A percentile compares a stretch with the other conserved stretches of the same genome.
Evolutionary conservation across 1,139 yeast species (phyloP).

Genomic region (Saccharomyces hybrid): DNA sequence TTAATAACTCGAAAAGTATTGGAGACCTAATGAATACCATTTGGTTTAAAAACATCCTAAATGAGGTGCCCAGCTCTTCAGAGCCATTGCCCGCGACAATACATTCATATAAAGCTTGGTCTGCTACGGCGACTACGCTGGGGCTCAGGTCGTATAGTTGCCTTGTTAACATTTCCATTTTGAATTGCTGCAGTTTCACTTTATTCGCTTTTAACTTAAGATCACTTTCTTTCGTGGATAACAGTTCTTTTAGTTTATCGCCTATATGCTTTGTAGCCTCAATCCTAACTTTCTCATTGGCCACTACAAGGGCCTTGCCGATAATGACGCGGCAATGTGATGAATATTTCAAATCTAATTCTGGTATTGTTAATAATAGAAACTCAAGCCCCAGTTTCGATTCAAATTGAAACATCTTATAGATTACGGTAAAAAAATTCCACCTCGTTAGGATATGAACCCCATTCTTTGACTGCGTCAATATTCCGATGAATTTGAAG

Average conservation of each 20-base stretch:
- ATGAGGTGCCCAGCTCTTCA: slow-evolving; percentile 17
- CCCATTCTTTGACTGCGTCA: slow-evolving; percentile 57
- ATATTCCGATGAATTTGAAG: slow-evolving; percentile 65
- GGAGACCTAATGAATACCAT: slow-evolving; percentile 33
- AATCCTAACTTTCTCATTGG: slow-evolving; percentile 45
- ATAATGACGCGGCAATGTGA: slow-evolving; percentile 65
- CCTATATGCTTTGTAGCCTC: slow-evolving; percentile 52
- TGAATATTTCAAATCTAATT: slow-evolving; percentile 53
- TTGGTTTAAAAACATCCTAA: slow-evolving; percentile 27
- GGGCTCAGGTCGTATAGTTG: slow-evolving; percentile 63
- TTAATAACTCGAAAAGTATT: slow-evolving; percentile 46
- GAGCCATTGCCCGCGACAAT: slow-evolving; percentile 37
- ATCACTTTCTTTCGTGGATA: slow-evolving; percentile 4
- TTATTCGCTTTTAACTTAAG: slow-evolving; percentile 9
- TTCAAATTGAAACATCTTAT: slow-evolving; percentile 58
- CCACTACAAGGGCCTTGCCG: slow-evolving; percentile 54
- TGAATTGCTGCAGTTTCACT: slow-evolving; percentile 27
- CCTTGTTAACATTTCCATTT: slow-evolving; percentile 47
- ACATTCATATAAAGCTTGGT: slow-evolving; percentile 41
- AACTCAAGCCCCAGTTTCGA: slow-evolving; percentile 50
- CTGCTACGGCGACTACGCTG: slow-evolving; percentile 53
- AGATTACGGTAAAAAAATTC: slow-evolving; percentile 76
- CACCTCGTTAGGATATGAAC: slow-evolving; percentile 64
- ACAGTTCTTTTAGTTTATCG: slow-evolving; percentile 19
- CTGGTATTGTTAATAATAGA: slow-evolving; percentile 48